These are phyloP conservation scores for Warburgia ugandensis DNA, from an alignment of 164 flowering plant genomes.

Conservation along the genomic window DNA sequence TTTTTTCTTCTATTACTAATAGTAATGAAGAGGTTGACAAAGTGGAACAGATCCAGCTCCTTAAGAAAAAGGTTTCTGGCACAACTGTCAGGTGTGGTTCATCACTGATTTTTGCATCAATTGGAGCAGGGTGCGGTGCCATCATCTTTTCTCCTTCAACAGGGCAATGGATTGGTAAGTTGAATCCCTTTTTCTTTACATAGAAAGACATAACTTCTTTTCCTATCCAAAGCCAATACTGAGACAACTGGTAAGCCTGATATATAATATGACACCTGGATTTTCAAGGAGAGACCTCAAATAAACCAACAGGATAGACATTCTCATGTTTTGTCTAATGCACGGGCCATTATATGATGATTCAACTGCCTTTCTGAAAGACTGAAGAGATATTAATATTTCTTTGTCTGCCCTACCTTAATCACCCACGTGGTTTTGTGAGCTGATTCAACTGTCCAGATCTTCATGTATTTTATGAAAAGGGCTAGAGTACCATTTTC, in stretches of 20 bases:
- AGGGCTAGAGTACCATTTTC: too few species aligned
- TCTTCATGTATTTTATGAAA: too few species aligned
- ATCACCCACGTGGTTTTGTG: too few species aligned
- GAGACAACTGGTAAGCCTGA: not conserved
- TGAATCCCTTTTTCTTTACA: not conserved
- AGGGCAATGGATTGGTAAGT: conserved; percentile 97
- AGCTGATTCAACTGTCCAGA: too few species aligned
- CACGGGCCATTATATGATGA: too few species aligned
- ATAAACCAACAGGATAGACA: too few species aligned
- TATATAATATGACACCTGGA: too few species aligned
- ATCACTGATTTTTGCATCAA: conserved; percentile 74
- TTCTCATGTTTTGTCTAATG: too few species aligned
- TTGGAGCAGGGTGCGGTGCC: conserved; percentile 89
- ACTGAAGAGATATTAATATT: too few species aligned
- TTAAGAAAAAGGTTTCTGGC: conserved; percentile 41
- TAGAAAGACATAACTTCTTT: not conserved
- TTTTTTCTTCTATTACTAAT: conserved; percentile 26
- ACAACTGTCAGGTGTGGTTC: conserved; percentile 58
- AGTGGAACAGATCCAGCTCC: conserved; percentile 33
- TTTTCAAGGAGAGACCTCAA: too few species aligned
- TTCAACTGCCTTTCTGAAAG: too few species aligned
- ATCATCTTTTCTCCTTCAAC: conserved; percentile 58
- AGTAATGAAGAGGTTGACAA: conserved; percentile 15
- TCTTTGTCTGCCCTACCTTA: too few species aligned
- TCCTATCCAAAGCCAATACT: not conserved